Conservation (phyloP, 192 early-diverging fungal species). For the Podila epigama region DNA sequence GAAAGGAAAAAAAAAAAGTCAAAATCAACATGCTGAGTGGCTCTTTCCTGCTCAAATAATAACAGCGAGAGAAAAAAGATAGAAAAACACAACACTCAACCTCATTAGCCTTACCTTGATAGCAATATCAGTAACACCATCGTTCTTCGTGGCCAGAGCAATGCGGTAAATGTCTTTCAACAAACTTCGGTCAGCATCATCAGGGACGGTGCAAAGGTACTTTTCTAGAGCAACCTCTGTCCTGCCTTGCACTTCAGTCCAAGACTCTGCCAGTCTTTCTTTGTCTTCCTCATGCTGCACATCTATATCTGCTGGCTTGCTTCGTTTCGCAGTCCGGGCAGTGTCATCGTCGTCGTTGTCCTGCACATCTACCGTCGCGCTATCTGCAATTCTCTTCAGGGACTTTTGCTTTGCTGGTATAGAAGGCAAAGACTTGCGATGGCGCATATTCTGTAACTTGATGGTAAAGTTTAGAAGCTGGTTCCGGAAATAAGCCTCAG, state of each 20-base stretch:
- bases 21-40: too few species aligned
- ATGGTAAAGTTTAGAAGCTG: background rate
- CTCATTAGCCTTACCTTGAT: slow-evolving; percentile 22
- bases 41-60: too few species aligned
- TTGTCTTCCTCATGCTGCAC: background rate
- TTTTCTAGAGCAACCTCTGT: background rate
- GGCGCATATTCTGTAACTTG: too few species aligned
- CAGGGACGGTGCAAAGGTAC: background rate
- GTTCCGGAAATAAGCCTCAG: slow-evolving; percentile 8
- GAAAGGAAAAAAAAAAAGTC: background rate
- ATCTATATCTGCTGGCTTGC: background rate
- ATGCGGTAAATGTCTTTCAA: background rate
- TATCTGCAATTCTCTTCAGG: background rate
- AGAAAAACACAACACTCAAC: too few species aligned
- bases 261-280: background rate
- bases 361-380: too few species aligned
- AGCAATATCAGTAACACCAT: slow-evolving; percentile 2
- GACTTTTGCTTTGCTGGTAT: background rate
- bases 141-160: background rate
- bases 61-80: too few species aligned
- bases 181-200: background rate
- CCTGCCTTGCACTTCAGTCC: background rate
- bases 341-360: background rate
- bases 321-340: background rate
- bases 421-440: too few species aligned